These are phyloP conservation scores for Coemansia aciculifera DNA, from an alignment of 192 early-diverging fungal genomes.

Conservation along the genomic window DNA sequence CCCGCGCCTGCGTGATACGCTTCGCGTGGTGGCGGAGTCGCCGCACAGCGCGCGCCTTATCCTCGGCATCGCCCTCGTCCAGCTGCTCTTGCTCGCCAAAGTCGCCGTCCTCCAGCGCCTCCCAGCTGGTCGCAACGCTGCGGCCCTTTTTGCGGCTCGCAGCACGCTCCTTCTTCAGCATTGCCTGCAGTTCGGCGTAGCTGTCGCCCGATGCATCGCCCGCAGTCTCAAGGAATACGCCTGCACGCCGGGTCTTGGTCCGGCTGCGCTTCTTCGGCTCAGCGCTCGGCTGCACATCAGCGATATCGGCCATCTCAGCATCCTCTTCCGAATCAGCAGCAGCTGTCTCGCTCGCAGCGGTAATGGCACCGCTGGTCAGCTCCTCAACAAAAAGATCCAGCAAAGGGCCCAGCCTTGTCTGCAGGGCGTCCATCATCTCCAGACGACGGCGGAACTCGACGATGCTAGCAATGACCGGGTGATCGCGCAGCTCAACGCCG, in stretches of 20 bases:
- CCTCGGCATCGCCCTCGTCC: slow-evolving; percentile 75
- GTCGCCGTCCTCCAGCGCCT: slow-evolving; percentile 58
- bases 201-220: slow-evolving; percentile 19
- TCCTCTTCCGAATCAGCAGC: slow-evolving; percentile 8
- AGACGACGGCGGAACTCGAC: slow-evolving; percentile 72
- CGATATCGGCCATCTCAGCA: slow-evolving; percentile 29
- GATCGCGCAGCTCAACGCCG: slow-evolving; percentile 62
- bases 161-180: slow-evolving; percentile 26
- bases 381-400: slow-evolving; percentile 56
- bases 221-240: slow-evolving; percentile 11
- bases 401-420: slow-evolving; percentile 57
- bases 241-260: slow-evolving; percentile 1
- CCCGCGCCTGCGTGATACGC: slow-evolving; percentile 40
- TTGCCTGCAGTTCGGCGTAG: slow-evolving; percentile 54
- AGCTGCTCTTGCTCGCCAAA: slow-evolving; percentile 77
- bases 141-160: slow-evolving; percentile 15
- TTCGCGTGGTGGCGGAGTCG: slow-evolving; percentile 51
- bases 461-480: slow-evolving; percentile 84
- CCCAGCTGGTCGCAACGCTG: slow-evolving; percentile 21
- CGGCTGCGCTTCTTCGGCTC: slow-evolving; percentile 17
- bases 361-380: slow-evolving; percentile 49
- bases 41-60: slow-evolving; percentile 66
- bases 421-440: slow-evolving; percentile 66
- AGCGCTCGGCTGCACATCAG: slow-evolving; percentile 4
- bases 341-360: slow-evolving; percentile 16